A percentile compares a stretch with the other conserved stretches of the same genome.
Conservation (phyloP, 306 rosid genomes). For the Gynostemma pentaphyllum region DNA sequence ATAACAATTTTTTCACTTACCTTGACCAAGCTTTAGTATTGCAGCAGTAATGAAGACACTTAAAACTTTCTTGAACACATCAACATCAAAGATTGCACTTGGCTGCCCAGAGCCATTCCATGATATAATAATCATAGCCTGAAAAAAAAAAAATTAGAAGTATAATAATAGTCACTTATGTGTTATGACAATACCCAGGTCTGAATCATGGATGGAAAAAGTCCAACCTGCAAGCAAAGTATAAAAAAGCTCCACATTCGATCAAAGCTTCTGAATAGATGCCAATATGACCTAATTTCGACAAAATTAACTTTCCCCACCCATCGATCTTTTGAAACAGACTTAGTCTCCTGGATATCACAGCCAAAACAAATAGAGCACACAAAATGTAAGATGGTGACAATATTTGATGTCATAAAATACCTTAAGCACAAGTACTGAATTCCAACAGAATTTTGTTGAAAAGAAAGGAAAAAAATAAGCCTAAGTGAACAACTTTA, state of each 20-base stretch:
- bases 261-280: constrained; percentile 93
- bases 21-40: constrained; percentile 85
- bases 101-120: constrained; percentile 90
- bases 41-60: constrained; percentile 92
- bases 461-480: neutral
- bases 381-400: neutral
- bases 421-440: neutral
- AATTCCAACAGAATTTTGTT: neutral
- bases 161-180: neutral
- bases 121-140: constrained; percentile 95
- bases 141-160: constrained; percentile 6
- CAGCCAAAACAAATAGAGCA: neutral
- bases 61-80: constrained; percentile 81
- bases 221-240: constrained; percentile 74
- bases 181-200: neutral
- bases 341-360: constrained; percentile 52
- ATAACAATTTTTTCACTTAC: too few relatives aligned
- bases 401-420: neutral
- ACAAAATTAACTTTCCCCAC: constrained; percentile 92
- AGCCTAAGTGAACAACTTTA: neutral
- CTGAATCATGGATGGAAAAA: constrained; percentile 8
- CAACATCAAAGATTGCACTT: constrained; percentile 40
- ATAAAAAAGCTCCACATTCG: constrained; percentile 97
- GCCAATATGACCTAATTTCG: constrained; percentile 95
- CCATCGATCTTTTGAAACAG: constrained; percentile 55